Evolutionary conservation across 2,329 filamentous ascomycete genomes (phyloP).

Genomic region (Trichophyton benhamiae): DNA sequence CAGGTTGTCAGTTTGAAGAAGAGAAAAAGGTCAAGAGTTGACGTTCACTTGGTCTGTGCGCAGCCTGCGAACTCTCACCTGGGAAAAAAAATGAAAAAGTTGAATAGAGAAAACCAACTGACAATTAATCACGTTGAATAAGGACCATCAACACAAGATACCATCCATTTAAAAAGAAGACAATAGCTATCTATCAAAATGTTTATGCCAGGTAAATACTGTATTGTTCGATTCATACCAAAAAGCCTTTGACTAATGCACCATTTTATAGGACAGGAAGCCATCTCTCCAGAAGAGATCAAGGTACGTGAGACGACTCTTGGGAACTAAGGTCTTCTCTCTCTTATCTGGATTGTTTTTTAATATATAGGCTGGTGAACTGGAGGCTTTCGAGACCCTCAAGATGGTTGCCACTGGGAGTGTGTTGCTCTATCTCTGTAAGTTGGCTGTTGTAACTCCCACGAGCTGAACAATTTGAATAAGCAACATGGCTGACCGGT

Average conservation of each 20-base stretch:
- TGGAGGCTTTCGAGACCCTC: conserved; percentile 42
- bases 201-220: conserved; percentile 16
- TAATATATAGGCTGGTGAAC: conserved; percentile 36
- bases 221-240: background rate
- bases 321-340: background rate
- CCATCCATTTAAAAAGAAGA: background rate
- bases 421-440: conserved; percentile 51
- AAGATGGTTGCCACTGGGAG: conserved; percentile 43
- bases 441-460: conserved; percentile 17
- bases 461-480: background rate
- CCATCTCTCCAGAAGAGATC: conserved; percentile 36
- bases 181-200: conserved; percentile 8
- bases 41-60: background rate
- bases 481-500: background rate
- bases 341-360: conserved; percentile 6
- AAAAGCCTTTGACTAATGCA: background rate
- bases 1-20: background rate
- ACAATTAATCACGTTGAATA: background rate
- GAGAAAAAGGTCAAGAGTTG: background rate
- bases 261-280: conserved; percentile 28
- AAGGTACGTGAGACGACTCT: conserved; percentile 20
- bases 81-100: background rate
- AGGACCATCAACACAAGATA: background rate
- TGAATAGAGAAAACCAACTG: background rate
- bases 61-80: background rate